Percentiles rank a stretch among this genome's conserved stretches.
Conservation (phyloP, 371 early-diverging fungal species). For the Actinomortierella wolfii region DNA sequence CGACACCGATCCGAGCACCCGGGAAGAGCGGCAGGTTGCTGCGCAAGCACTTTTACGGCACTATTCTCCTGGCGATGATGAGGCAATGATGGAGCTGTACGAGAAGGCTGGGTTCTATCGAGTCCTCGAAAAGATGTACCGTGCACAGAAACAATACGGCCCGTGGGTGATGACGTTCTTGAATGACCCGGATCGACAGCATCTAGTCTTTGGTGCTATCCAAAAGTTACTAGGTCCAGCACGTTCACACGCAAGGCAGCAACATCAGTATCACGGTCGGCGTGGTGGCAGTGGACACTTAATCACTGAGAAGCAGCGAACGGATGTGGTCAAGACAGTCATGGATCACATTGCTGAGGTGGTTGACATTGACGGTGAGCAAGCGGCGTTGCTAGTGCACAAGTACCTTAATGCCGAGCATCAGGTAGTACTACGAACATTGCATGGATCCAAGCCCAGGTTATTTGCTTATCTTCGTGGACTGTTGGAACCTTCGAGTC, state of each 20-base stretch:
- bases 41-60: conserved; percentile 67
- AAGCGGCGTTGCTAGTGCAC: conserved; percentile 64
- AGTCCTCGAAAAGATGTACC: conserved; percentile 70
- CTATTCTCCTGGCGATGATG: conserved; percentile 60
- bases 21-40: conserved; percentile 70
- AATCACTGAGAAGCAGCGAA: conserved; percentile 58
- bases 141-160: conserved; percentile 65
- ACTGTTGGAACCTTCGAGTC: conserved; percentile 59
- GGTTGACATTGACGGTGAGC: conserved; percentile 71
- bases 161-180: conserved; percentile 70
- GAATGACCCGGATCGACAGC: conserved; percentile 63
- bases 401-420: conserved; percentile 68
- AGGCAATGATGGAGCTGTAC: conserved; percentile 59
- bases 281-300: conserved; percentile 3
- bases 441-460: conserved; percentile 58
- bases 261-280: no score
- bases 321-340: conserved; percentile 61
- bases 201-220: conserved; percentile 65
- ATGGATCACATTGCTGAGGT: conserved; percentile 69
- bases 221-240: conserved; percentile 53
- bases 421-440: conserved; percentile 56
- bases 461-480: conserved; percentile 72
- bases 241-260: conserved; percentile 20
- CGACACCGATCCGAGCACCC: conserved; percentile 54
- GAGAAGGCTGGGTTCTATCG: conserved; percentile 75